A percentile compares a stretch with the other conserved stretches of the same genome.
These are phyloP conservation scores for Viridothelium virens DNA, from an alignment of 495 filamentous ascomycete species.

Conservation along the genomic window DNA sequence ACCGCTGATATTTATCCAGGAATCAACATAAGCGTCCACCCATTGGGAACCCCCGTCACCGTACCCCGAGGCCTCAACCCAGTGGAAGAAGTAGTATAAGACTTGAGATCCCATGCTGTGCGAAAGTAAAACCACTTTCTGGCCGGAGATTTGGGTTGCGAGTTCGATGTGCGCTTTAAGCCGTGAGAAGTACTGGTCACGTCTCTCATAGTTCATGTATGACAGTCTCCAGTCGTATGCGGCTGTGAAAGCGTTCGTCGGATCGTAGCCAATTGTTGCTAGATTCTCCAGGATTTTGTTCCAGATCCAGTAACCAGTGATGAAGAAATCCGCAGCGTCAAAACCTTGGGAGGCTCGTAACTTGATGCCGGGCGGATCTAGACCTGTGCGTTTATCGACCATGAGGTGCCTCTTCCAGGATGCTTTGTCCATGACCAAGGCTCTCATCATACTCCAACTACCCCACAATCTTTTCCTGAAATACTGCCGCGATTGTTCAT, in stretches of 20 bases:
- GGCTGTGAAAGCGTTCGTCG: constrained; percentile 88
- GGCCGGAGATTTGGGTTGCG: constrained; percentile 55
- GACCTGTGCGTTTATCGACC: constrained; percentile 81
- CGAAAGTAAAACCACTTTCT: constrained; percentile 80
- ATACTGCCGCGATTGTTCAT: constrained; percentile 70
- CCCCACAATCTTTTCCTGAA: constrained; percentile 94
- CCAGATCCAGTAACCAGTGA: constrained; percentile 96
- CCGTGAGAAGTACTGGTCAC: constrained; percentile 88
- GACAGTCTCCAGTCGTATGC: constrained; percentile 98
- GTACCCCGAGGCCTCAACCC: constrained; percentile 74
- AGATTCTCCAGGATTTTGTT: constrained; percentile 96
- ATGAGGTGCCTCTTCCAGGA: constrained; percentile 95
- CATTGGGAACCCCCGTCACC: constrained; percentile 77
- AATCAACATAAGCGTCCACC: constrained; percentile 85
- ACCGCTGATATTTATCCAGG: constrained; percentile 96
- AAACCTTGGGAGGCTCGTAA: constrained; percentile 92
- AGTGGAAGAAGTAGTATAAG: constrained; percentile 93
- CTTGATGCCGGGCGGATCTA: constrained; percentile 90
- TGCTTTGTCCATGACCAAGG: constrained; percentile 84
- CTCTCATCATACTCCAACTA: constrained; percentile 96
- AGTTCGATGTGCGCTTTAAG: constrained; percentile 86
- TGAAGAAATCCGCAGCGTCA: constrained; percentile 96
- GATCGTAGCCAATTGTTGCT: constrained; percentile 91
- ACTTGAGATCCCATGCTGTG: constrained; percentile 98
- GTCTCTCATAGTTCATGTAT: constrained; percentile 75